Evolutionary conservation across 257 asterid species (phyloP).

Genomic region (Nicotiana undulata): DNA sequence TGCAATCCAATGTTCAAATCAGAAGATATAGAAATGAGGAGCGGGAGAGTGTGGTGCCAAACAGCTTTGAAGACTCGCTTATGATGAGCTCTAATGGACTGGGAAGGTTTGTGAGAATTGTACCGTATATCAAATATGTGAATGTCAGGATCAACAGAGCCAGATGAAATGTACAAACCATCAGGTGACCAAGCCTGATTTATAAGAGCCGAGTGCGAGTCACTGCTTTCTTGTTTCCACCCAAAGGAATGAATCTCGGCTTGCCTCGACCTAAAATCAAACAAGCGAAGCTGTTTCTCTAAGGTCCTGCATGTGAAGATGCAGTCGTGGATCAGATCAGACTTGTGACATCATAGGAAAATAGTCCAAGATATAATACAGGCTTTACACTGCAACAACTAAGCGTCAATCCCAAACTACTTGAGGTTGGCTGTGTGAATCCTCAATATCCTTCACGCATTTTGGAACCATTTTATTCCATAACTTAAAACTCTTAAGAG

Average conservation of each 20-base stretch:
- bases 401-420: background rate
- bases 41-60: constrained; percentile 76
- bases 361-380: background rate
- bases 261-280: constrained; percentile 55
- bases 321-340: background rate
- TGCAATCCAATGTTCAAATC: constrained; percentile 81
- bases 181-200: constrained; percentile 94
- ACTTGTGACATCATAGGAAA: background rate
- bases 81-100: constrained; percentile 73
- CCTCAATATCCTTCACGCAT: constrained; percentile 1
- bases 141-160: constrained; percentile 79
- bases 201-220: constrained; percentile 80
- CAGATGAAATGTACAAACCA: constrained; percentile 71
- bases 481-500: background rate
- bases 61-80: constrained; percentile 90
- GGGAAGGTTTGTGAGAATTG: constrained; percentile 53
- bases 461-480: background rate
- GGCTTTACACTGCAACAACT: background rate
- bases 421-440: background rate
- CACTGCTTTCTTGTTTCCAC: constrained; percentile 90
- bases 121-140: constrained; percentile 82
- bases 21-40: constrained; percentile 82
- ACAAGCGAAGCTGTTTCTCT: constrained; percentile 69
- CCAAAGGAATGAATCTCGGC: constrained; percentile 63
- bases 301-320: constrained; percentile 48